These are phyloP conservation scores for Hyaloperonospora arabidopsidis DNA, from an alignment of 352 stramenopile species.

Conservation along the genomic window DNA sequence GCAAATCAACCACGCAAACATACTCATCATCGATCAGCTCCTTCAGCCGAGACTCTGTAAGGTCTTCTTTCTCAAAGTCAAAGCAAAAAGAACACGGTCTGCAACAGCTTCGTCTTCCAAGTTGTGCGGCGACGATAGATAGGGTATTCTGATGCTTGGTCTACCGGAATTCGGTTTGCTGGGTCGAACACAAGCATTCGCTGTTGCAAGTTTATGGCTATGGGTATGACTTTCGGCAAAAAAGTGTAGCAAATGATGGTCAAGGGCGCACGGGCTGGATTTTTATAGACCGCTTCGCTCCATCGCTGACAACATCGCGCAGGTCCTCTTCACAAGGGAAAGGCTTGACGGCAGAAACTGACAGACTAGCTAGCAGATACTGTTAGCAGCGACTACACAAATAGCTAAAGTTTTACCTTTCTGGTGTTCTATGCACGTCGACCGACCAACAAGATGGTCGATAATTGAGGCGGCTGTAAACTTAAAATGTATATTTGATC, in stretches of 20 bases:
- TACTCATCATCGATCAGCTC: conserved; percentile 85
- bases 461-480: too few species aligned
- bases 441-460: too few species aligned
- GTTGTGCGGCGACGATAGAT: conserved; percentile 89
- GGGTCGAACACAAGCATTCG: conserved; percentile 87
- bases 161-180: conserved; percentile 86
- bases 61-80: conserved; percentile 83
- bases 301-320: conserved; percentile 89
- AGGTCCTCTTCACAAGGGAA: conserved; percentile 74
- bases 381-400: too few species aligned
- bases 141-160: conserved; percentile 89
- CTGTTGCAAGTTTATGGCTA: conserved; percentile 73
- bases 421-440: too few species aligned
- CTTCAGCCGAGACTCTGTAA: conserved; percentile 74
- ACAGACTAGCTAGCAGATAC: too few species aligned
- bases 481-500: too few species aligned
- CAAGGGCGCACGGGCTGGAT: conserved; percentile 68
- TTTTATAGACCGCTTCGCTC: conserved; percentile 81
- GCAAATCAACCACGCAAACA: conserved; percentile 11
- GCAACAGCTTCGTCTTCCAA: conserved; percentile 86
- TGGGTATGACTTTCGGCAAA: conserved; percentile 56
- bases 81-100: conserved; percentile 75
- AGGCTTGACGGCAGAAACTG: too few species aligned
- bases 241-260: conserved; percentile 64
- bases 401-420: too few species aligned